These are phyloP conservation scores for Strigomonas culicis DNA, from an alignment of 208 protist genomes.

Conservation along the genomic window DNA sequence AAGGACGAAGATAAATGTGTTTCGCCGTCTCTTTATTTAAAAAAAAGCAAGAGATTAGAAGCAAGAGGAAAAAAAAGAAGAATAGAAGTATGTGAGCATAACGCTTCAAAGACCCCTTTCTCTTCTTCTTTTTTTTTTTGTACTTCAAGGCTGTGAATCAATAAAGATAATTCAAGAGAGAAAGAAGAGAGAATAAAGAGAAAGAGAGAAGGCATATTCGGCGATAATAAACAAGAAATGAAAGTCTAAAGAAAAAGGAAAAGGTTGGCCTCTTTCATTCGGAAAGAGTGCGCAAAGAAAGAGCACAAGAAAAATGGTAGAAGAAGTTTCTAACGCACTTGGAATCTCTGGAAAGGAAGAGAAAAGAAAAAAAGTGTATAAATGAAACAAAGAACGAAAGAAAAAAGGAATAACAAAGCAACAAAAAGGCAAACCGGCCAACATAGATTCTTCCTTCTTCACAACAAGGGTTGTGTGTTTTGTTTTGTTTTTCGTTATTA, in stretches of 20 bases:
- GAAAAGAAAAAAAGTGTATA: background rate
- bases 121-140: slow-evolving; percentile 1
- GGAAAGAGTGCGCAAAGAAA: background rate
- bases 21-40: too few relatives aligned
- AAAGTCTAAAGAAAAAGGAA: slow-evolving; percentile 2
- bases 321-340: too few relatives aligned
- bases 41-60: too few relatives aligned
- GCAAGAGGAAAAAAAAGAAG: slow-evolving; percentile 16
- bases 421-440: too few relatives aligned
- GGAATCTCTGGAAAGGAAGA: background rate
- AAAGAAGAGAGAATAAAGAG: slow-evolving; percentile 8
- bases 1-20: too few relatives aligned
- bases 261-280: background rate
- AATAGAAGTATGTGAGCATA: background rate
- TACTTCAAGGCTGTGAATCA: background rate
- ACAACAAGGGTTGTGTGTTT: background rate
- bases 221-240: slow-evolving; percentile 7
- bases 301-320: background rate
- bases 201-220: slow-evolving; percentile 1
- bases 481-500: slow-evolving; percentile 8
- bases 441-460: too few relatives aligned
- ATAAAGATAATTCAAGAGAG: background rate
- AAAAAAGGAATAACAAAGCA: too few relatives aligned
- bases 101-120: background rate
- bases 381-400: too few relatives aligned